Evolutionary conservation across 2,329 filamentous ascomycete species (phyloP), one percentile per base, ranked within the genome.

Genomic region (Hymenoscyphus scutula): DNA sequence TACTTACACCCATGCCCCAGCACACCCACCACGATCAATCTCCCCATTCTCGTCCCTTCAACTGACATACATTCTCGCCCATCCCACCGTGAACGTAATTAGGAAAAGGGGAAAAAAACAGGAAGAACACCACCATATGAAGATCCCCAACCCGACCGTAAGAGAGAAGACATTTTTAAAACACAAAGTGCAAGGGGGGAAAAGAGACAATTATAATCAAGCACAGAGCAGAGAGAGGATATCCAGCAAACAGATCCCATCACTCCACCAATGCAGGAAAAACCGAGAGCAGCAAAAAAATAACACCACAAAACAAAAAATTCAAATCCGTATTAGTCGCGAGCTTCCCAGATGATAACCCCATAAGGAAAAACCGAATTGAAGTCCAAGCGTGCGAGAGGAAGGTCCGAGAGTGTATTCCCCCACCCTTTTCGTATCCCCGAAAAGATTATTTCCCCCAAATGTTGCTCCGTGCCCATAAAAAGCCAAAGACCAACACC

Each of bases 141-240:
- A 48, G 41, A 34, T 48, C 19, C 41, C 41, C 5, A 48, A 23
- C 41, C 41, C 41, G 23, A 48, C 41, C 41, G 15, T 19, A 11
- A 48, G 7, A 25, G 10, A 19, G 19, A 19, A 23, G 7, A 1
- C 11, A 23, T 48, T 48, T 8, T 48, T 23, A 48, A 32, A 19
- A 30, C 13, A 54, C 51, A 32, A 27, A 27, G 15, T n/a, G 23
- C 6, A 27, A 13, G 29, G 25, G 11, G 17, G 25, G 19, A 45
- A 51, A 58, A 25, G 32, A 11, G 11, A 30, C 19, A 17, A 25
- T 19, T 34, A 29, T 48, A 48, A 48, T 29, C 23, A 59, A 59
- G 57, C n/a, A n/a, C 17, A 51, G 51, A 62, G 56, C 56, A 62
- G 60, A 62, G 60, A 61, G 60, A 58, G 60, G 60, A 62, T 62